phyloP scores from a whole-genome alignment of 768 basidiomycete species.

The Clathrus columnatus region DNA sequence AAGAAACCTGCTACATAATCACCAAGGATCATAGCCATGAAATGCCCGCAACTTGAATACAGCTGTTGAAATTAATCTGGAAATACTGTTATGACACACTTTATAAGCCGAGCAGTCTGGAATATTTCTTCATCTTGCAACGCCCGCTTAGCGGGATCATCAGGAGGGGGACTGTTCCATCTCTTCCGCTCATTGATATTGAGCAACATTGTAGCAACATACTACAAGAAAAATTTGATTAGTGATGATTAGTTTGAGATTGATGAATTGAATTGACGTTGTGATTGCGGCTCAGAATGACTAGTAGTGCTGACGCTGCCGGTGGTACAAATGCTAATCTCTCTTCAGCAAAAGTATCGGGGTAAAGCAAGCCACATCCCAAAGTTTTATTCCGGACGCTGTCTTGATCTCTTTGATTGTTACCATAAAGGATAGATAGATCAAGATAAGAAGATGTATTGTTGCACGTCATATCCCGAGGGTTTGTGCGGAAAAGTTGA shows the following conservation, averaged over 20 bases:
- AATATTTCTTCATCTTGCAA: slow-evolving; percentile 73
- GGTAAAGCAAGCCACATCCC: slow-evolving; percentile 56
- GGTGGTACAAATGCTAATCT: slow-evolving; percentile 67
- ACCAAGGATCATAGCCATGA: slow-evolving; percentile 57
- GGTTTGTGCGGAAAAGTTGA: slow-evolving; percentile 46
- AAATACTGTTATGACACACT: slow-evolving; percentile 30
- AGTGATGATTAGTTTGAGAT: background rate
- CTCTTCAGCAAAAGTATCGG: slow-evolving; percentile 62
- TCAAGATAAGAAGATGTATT: slow-evolving; percentile 67
- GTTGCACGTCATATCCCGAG: slow-evolving; percentile 43
- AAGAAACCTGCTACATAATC: slow-evolving; percentile 77
- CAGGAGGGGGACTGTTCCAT: slow-evolving; percentile 24
- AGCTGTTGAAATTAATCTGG: background rate
- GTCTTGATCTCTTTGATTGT: slow-evolving; percentile 34
- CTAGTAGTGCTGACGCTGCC: slow-evolving; percentile 53
- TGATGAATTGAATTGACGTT: background rate
- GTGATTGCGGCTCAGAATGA: slow-evolving; percentile 65
- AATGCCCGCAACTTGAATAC: slow-evolving; percentile 33
- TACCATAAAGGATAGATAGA: slow-evolving; percentile 66
- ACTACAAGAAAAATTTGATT: slow-evolving; percentile 35
- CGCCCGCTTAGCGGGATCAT: slow-evolving; percentile 15
- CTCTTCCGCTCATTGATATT: slow-evolving; percentile 60
- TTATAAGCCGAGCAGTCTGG: slow-evolving; percentile 62
- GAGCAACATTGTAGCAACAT: slow-evolving; percentile 55
- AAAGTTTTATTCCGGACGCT: slow-evolving; percentile 46